Percentiles rank a stretch among this genome's conserved stretches.
Evolutionary conservation across 441 rosid genomes (phyloP).

Genomic region (Omphalea diandra): DNA sequence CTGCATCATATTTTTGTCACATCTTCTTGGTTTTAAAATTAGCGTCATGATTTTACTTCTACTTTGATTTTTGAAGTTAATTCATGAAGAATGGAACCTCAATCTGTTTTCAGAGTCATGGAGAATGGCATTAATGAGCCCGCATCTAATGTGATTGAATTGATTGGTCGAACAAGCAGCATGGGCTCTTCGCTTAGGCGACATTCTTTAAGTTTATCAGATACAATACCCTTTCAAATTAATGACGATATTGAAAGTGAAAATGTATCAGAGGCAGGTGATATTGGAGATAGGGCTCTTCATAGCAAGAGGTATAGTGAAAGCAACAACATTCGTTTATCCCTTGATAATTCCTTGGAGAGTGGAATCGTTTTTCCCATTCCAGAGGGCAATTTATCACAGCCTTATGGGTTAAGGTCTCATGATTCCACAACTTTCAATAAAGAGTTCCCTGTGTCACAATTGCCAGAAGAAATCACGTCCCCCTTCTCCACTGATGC

Average conservation of each 20-base stretch:
- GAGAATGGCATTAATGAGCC: slow-evolving; percentile 30
- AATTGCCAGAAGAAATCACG: slow-evolving; percentile 40
- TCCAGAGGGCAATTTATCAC: slow-evolving; percentile 28
- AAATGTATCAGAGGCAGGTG: slow-evolving; percentile 87
- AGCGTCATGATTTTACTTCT: background rate
- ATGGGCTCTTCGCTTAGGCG: slow-evolving; percentile 46
- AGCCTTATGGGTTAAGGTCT: slow-evolving; percentile 23
- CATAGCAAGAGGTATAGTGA: slow-evolving; percentile 44
- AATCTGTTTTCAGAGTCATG: slow-evolving; percentile 40
- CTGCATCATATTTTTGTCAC: slow-evolving; percentile 1
- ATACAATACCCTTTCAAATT: slow-evolving; percentile 23
- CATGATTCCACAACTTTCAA: slow-evolving; percentile 30
- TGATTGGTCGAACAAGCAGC: slow-evolving; percentile 47
- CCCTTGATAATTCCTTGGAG: slow-evolving; percentile 44
- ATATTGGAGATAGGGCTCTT: slow-evolving; percentile 81
- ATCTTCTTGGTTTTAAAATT: slow-evolving; percentile 13
- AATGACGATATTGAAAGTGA: slow-evolving; percentile 54
- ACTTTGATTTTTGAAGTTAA: slow-evolving; percentile 15
- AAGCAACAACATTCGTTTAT: slow-evolving; percentile 45
- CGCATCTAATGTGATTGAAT: slow-evolving; percentile 32
- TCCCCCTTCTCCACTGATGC: slow-evolving; percentile 53
- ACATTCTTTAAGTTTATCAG: slow-evolving; percentile 41
- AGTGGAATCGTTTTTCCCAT: slow-evolving; percentile 35
- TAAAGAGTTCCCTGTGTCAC: slow-evolving; percentile 33
- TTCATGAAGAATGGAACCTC: background rate